Base-by-base conservation (phyloP, 257 asterid species). In the Solanum boliviense region DNA sequence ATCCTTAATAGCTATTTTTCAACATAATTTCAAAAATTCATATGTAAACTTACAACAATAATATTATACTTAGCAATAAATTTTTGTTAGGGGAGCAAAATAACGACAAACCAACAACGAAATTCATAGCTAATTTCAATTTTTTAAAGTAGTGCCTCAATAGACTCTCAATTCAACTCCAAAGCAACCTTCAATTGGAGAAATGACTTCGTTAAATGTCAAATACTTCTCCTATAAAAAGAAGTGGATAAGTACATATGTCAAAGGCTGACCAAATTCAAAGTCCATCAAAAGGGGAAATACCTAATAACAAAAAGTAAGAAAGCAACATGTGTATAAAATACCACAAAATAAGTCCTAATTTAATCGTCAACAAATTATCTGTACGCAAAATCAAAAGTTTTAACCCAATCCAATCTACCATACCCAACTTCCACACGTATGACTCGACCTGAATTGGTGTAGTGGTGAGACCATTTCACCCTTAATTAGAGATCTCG, bases 401-500 rank as follows among this genome's bases (percentile, higher is more conserved):
- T 34, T 73, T 73, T 20, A 78, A 23, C 34, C 84, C 13, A n/a
- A 39, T 76, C 84, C 62, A 39, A 39, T 78, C 35, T 6, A n/a
- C 84, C 35, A 39, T 41, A 78, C 62, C 84, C 36, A 78, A 41
- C n/a, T 41, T 78, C 36, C 84, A 39, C 84, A 78, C 8, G 58
- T 41, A 25, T 41, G n/a, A 56, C 65, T 29, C 46, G 6, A 56
- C 4, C 9, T 18, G n/a, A 0, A 18, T 56, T 6, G n/a, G n/a
- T 56, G 2, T 6, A 56, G 10, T 18, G 4, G 1, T 56, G 9
- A 52, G 65, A 56, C 0, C 0, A 4, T 0, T 18, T 56, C n/a
- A 56, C n/a, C 0, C 65, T 29, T 29, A 29, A 29, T 29, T 0
- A 56, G n/a, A 56, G n/a, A 18, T 56, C 2, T 56, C 10, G 1